Evolutionary conservation across 2,329 filamentous ascomycete genomes (phyloP), one percentile per base, ranked within the genome.

Genomic region (Tolypocladium nubicola): DNA sequence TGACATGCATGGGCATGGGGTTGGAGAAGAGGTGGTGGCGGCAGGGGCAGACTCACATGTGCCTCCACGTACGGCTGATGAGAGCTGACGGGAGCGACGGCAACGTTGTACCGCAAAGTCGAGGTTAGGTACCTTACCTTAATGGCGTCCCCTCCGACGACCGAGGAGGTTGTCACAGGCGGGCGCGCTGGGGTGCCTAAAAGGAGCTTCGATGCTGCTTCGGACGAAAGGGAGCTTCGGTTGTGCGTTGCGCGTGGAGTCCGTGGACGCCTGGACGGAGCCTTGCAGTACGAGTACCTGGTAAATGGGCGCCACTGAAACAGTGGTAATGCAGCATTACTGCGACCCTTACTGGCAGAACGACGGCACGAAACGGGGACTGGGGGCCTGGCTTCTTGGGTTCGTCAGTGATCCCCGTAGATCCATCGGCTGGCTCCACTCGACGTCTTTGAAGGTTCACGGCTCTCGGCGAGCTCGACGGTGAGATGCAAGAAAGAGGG

Each of bases 211-310:
- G 37, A 40, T 16, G n/a, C 11, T 4, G 37, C 37, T 53, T 54
- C 52, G 52, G 52, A 41, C 52, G 52, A 54, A 54, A n/a, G 52
- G 52, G 52, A 54, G 52, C 52, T 41, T 54, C 52, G 52, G 52
- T 16, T 54, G 52, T 54, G 6, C 8, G 21, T 30, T 39, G 52
- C 13, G 52, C 52, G 52, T 53, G 52, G 52, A 53, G 16, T 11
- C 41, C 10, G 41, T 23, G 41, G 21, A 45, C 21, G 41, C 41
- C 41, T 13, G 21, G 21, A 13, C 43, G 11, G 43, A 10, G 43
- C 43, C 41, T 45, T 23, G 41, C 41, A 45, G 41, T 43, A 4
- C 41, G 14, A 43, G n/a, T 21, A 41, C 8, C 9, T 2, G 2
- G 11, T 23, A 45, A 13, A 47, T 4, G 23, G 52, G 52, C 21